phyloP scores from a whole-genome alignment of 495 filamentous ascomycete genomes.

The Hypoxylon cercidicola region DNA sequence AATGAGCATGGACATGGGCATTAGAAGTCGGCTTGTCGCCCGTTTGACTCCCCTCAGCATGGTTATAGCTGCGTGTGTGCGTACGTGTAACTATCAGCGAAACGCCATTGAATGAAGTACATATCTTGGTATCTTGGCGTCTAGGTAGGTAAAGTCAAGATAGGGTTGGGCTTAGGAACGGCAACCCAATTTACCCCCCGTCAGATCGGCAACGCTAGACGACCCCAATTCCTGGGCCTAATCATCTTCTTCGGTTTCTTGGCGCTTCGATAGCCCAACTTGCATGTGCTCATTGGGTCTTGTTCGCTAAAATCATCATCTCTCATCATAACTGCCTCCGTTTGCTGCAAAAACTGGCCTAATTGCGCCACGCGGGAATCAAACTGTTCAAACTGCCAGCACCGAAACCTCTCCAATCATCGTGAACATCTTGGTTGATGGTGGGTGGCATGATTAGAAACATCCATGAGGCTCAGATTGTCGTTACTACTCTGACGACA shows the following conservation, averaged over 20 bases:
- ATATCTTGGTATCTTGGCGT: too few species aligned
- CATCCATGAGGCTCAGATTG: constrained; percentile 36
- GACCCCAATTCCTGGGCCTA: constrained; percentile 18
- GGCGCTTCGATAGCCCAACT: constrained; percentile 17
- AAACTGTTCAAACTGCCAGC: constrained; percentile 8
- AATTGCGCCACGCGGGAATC: constrained; percentile 23
- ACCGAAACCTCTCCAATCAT: constrained; percentile 16
- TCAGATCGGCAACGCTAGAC: constrained; percentile 35
- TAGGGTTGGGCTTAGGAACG: constrained; percentile 12
- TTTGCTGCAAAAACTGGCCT: constrained; percentile 16
- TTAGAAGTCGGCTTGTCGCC: background rate
- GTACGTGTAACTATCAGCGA: constrained; percentile 2
- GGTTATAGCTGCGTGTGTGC: background rate
- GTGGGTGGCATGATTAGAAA: constrained; percentile 14
- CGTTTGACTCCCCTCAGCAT: constrained; percentile 8
- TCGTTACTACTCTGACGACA: constrained; percentile 24
- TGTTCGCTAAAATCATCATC: constrained; percentile 8
- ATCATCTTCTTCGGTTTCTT: background rate
- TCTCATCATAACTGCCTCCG: constrained; percentile 3
- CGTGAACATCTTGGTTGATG: constrained; percentile 3
- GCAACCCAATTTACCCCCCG: constrained; percentile 19
- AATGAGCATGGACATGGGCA: background rate
- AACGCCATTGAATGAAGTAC: too few species aligned
- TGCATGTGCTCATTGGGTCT: background rate
- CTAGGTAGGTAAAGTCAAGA: constrained; percentile 1